Conservation (phyloP, 345 rosid species). For the Psidium friedrichsthalianum region DNA sequence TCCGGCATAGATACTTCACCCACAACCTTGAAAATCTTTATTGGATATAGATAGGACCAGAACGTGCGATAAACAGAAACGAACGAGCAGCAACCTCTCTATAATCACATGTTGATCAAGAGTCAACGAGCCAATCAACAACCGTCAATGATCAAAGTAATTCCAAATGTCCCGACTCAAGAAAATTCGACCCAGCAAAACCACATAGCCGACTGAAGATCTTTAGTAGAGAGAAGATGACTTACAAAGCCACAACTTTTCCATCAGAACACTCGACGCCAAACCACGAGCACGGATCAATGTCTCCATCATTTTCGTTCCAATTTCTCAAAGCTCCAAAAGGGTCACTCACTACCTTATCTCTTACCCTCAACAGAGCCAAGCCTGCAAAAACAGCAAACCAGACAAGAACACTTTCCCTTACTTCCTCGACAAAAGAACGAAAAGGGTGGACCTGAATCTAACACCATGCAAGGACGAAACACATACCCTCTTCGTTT, state of each 20-base stretch:
- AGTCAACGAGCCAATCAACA: neutral
- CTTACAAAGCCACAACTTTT: conserved; percentile 40
- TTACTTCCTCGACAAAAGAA: neutral
- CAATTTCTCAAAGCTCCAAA: conserved; percentile 35
- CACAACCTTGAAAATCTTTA: neutral
- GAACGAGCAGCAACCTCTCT: neutral
- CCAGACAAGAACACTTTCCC: neutral
- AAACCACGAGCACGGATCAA: conserved; percentile 40
- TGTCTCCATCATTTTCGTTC: conserved; percentile 19
- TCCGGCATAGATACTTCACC: neutral
- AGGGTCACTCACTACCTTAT: conserved; percentile 30
- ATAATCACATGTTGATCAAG: neutral
- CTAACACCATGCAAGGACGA: neutral
- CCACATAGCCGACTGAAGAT: neutral
- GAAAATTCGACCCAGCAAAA: neutral
- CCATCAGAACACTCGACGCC: conserved; percentile 38
- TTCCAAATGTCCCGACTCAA: neutral
- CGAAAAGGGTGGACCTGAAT: neutral
- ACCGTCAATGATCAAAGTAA: neutral
- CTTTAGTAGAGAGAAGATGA: neutral
- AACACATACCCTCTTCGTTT: conserved; percentile 44
- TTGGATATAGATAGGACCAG: neutral
- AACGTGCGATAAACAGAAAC: neutral
- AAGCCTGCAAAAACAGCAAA: conserved; percentile 24
- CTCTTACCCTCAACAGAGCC: conserved; percentile 28